Percentiles rank a stretch among this genome's conserved stretches.
Evolutionary conservation across 2,329 filamentous ascomycete genomes (phyloP).

Genomic region (Fonsecaea multimorphosa): DNA sequence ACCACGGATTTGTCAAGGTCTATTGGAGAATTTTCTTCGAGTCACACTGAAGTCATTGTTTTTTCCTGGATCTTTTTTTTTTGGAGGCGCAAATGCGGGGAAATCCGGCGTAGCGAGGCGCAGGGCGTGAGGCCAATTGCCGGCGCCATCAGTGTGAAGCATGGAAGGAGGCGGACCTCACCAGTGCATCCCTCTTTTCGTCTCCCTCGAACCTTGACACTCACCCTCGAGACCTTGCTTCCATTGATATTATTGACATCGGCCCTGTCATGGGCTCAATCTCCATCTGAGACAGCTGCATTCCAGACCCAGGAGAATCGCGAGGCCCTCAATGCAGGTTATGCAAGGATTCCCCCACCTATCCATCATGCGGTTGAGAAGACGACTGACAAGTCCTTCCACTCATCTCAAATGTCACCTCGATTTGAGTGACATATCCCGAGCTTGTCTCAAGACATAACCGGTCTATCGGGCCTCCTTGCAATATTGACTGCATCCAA

Average conservation of each 20-base stretch:
- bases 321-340: background rate
- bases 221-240: background rate
- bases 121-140: background rate
- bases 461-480: conserved; percentile 12
- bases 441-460: conserved; percentile 22
- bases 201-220: background rate
- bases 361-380: background rate
- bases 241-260: conserved; percentile 41
- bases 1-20: background rate
- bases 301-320: conserved; percentile 12
- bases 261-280: conserved; percentile 43
- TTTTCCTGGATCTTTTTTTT: background rate
- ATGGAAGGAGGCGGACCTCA: too few species aligned
- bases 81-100: conserved; percentile 13
- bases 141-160: too few species aligned
- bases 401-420: background rate
- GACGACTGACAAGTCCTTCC: background rate
- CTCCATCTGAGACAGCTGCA: conserved; percentile 23
- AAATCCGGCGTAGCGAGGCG: conserved; percentile 2
- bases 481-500: conserved; percentile 14
- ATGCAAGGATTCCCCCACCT: conserved; percentile 16
- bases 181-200: background rate
- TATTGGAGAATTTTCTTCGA: conserved; percentile 3
- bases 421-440: background rate
- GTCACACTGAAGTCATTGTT: conserved; percentile 14